A percentile compares a stretch with the other conserved stretches of the same genome.
Conservation (phyloP, 129 eudicot genomes). For the Flaveria sonorensis region DNA sequence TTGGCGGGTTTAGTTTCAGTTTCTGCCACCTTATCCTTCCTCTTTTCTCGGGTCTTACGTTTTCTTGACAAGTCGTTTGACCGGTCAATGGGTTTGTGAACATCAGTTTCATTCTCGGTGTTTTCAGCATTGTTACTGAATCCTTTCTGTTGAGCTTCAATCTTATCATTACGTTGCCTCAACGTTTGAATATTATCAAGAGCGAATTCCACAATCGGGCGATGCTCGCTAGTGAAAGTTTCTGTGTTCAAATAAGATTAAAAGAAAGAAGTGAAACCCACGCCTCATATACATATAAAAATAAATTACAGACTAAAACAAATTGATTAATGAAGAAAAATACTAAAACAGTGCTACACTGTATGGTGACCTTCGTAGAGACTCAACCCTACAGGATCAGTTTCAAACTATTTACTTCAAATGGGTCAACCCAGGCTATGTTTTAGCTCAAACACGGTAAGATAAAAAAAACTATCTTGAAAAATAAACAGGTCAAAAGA, state of each 20-base stretch:
- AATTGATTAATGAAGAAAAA: not conserved
- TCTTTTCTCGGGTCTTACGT: conserved; percentile 40
- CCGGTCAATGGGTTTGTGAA: conserved; percentile 25
- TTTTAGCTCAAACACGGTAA: not conserved
- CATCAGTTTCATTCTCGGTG: conserved; percentile 27
- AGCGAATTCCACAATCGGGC: conserved; percentile 98
- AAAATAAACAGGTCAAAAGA: not conserved
- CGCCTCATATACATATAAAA: not conserved
- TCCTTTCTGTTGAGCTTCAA: conserved; percentile 62
- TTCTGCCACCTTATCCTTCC: conserved; percentile 25
- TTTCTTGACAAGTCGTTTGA: conserved; percentile 43
- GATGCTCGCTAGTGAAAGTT: conserved; percentile 83
- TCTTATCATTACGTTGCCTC: conserved; percentile 70
- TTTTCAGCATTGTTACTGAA: conserved; percentile 22
- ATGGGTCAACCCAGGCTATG: not conserved
- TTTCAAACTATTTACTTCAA: not conserved
- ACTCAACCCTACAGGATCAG: not conserved
- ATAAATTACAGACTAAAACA: not conserved
- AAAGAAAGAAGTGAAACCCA: not conserved
- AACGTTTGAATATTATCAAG: conserved; percentile 80
- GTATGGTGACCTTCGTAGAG: not conserved
- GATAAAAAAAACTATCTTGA: not conserved
- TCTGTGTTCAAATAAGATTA: conserved; percentile 37
- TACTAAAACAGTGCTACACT: not conserved
- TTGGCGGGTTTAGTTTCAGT: conserved; percentile 41